phyloP scores from a whole-genome alignment of 1,139 yeast genomes.

The Hansenula lynferdii region DNA sequence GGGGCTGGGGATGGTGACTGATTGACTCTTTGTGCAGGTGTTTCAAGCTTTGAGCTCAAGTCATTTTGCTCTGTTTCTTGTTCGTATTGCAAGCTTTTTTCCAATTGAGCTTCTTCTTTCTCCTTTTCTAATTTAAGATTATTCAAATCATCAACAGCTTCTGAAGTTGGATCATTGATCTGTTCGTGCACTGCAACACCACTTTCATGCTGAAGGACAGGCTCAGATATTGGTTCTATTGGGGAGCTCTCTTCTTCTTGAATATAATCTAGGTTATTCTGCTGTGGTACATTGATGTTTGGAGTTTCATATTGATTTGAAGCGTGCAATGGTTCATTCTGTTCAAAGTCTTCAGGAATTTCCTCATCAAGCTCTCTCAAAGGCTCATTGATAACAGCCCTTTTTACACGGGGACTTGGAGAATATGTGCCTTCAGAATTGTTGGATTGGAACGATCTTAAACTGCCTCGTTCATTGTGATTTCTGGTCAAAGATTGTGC shows the following conservation, averaged over 20 bases:
- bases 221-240: no score
- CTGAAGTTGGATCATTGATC: no score
- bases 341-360: neutral
- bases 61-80: slow-evolving; percentile 17
- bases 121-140: slow-evolving; percentile 22
- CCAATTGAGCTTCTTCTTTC: slow-evolving; percentile 19
- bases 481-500: slow-evolving; percentile 5
- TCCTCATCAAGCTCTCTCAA: slow-evolving; percentile 5
- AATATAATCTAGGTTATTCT: no score
- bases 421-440: slow-evolving; percentile 6
- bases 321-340: slow-evolving; percentile 1
- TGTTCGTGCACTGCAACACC: no score
- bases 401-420: slow-evolving; percentile 1
- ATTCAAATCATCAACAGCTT: slow-evolving; percentile 22
- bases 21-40: neutral
- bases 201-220: no score
- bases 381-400: slow-evolving; percentile 3
- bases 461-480: slow-evolving; percentile 7
- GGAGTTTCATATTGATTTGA: neutral
- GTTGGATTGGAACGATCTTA: slow-evolving; percentile 13
- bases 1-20: neutral
- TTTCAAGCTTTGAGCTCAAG: neutral
- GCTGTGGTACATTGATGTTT: neutral
- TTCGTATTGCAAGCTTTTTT: slow-evolving; percentile 16
- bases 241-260: no score